Evolutionary conservation across 1,139 yeast genomes (phyloP).

Genomic region (Debaryomycetaceae sp.): DNA sequence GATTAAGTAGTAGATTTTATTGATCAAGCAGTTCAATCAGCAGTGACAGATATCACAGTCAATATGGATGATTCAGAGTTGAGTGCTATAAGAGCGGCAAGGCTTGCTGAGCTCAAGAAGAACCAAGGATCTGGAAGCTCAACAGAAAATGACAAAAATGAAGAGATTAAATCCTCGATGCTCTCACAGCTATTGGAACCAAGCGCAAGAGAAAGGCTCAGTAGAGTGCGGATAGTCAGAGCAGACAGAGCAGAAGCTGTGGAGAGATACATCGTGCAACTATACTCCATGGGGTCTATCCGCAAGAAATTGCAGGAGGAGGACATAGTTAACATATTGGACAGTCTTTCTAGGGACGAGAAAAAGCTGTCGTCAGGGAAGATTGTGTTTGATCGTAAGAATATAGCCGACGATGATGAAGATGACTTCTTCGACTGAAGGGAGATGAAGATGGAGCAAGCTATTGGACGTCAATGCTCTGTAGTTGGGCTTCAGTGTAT

Average conservation of each 20-base stretch:
- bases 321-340: constrained; percentile 78
- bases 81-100: constrained; percentile 84
- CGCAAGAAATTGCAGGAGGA: constrained; percentile 69
- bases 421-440: constrained; percentile 29
- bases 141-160: constrained; percentile 14
- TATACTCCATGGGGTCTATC: constrained; percentile 79
- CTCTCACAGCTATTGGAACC: constrained; percentile 74
- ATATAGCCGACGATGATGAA: constrained; percentile 17
- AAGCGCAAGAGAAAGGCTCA: constrained; percentile 81
- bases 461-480: too few species aligned
- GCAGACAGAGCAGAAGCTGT: constrained; percentile 90
- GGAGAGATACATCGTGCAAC: constrained; percentile 72
- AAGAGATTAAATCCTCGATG: constrained; percentile 36
- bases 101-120: constrained; percentile 76
- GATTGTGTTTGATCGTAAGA: constrained; percentile 41
- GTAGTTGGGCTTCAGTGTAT: too few species aligned
- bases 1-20: too few species aligned
- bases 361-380: constrained; percentile 56
- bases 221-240: constrained; percentile 83
- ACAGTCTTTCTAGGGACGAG: constrained; percentile 80
- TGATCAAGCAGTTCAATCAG: too few species aligned
- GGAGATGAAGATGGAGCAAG: not conserved
- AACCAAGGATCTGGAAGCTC: constrained; percentile 31
- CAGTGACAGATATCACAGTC: not conserved
- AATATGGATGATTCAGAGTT: constrained; percentile 75